phyloP scores from a whole-genome alignment of 2,329 filamentous ascomycete species.

The Fusarium tricinctum region DNA sequence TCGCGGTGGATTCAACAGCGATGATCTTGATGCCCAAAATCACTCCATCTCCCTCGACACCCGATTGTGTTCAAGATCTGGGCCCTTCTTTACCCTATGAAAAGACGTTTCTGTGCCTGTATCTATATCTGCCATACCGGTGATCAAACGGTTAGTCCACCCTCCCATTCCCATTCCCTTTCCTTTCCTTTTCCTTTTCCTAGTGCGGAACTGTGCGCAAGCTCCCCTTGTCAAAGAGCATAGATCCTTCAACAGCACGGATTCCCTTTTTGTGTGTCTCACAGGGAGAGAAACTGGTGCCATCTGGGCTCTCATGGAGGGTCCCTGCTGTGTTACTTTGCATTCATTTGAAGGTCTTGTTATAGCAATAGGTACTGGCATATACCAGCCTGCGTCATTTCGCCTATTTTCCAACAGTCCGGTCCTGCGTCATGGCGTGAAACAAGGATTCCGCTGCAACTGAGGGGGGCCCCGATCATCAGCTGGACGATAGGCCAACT shows the following conservation, averaged over 20 bases:
- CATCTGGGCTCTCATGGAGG: neutral
- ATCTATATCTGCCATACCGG: conserved; percentile 5
- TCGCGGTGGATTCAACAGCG: conserved; percentile 7
- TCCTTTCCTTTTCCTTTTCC: neutral
- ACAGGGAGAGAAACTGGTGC: conserved; percentile 16
- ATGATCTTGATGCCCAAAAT: conserved; percentile 41
- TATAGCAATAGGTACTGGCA: neutral
- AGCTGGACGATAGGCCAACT: conserved; percentile 22
- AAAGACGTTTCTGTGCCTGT: conserved; percentile 9
- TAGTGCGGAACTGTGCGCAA: neutral
- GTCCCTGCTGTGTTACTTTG: conserved; percentile 5
- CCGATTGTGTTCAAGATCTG: neutral
- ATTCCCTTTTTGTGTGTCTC: conserved; percentile 12
- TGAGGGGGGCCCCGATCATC: neutral
- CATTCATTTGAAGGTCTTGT: neutral
- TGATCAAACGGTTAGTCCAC: neutral
- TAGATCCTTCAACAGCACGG: neutral
- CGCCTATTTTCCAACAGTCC: conserved; percentile 39
- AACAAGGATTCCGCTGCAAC: conserved; percentile 5
- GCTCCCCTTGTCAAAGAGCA: neutral
- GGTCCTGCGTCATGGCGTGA: conserved; percentile 34
- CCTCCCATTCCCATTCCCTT: neutral
- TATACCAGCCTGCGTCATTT: conserved; percentile 25
- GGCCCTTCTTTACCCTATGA: conserved; percentile 9
- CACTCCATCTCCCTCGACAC: neutral